A percentile compares a stretch with the other conserved stretches of the same genome.
These are phyloP conservation scores for Ceratobasidium papillatum DNA, from an alignment of 1,284 basidiomycete species.

Conservation along the genomic window DNA sequence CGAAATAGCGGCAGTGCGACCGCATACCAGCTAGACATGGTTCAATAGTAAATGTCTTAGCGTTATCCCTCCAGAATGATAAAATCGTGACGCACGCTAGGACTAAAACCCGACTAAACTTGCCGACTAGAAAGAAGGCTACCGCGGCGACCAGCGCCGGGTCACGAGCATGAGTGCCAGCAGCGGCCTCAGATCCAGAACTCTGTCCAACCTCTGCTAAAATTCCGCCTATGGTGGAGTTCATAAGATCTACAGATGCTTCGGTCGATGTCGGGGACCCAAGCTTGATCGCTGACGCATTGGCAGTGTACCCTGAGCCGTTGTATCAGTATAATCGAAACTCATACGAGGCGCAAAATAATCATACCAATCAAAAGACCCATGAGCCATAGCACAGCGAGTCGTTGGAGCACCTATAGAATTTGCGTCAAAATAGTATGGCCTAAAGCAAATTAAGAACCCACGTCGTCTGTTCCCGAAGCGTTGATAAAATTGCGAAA, in stretches of 20 bases:
- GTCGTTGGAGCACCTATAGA: constrained; percentile 50
- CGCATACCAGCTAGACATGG: constrained; percentile 47
- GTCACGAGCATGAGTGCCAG: constrained; percentile 25
- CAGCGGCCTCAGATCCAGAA: background rate
- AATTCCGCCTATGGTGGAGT: constrained; percentile 42
- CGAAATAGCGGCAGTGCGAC: constrained; percentile 51
- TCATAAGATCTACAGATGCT: constrained; percentile 30
- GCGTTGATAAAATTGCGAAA: constrained; percentile 52
- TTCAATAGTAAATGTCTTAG: background rate
- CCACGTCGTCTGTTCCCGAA: constrained; percentile 52
- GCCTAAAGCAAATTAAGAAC: background rate
- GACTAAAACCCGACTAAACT: constrained; percentile 46
- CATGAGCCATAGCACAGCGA: constrained; percentile 54
- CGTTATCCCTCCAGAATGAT: background rate
- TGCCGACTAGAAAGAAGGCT: constrained; percentile 51
- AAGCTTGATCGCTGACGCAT: constrained; percentile 52
- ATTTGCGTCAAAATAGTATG: background rate
- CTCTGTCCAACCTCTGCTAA: background rate
- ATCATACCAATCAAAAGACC: constrained; percentile 47
- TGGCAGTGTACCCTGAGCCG: constrained; percentile 56
- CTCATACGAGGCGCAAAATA: background rate
- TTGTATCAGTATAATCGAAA: no score
- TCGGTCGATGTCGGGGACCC: constrained; percentile 15
- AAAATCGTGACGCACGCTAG: constrained; percentile 42
- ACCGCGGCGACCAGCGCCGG: constrained; percentile 47